Base-by-base conservation (phyloP, 139 green algal species). In the Chlorella sp. region DNA sequence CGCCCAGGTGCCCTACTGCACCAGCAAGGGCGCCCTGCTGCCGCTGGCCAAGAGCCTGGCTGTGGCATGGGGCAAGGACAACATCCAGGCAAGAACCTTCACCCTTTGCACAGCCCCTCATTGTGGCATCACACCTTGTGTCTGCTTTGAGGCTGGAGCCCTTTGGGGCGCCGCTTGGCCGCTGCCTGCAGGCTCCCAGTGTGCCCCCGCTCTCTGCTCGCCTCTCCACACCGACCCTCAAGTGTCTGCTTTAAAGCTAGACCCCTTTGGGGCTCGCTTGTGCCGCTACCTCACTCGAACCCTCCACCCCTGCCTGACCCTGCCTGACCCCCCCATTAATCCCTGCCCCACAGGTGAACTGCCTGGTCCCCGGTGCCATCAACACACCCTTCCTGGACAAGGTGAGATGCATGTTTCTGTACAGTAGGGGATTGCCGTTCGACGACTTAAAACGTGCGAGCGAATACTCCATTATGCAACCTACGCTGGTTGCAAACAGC, bases 41-140 rank as follows among this genome's bases (percentile, higher is more conserved):
- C 77, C 77, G 36, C 36, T 83, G 77, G 77, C 77, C 77, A 83
- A 83, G 40, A 37, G 22, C 77, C 77, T 83, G 77, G 77, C 77
- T n/a, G 77, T 83, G 77, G 77, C 77, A 1, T 83, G 77, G 77
- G 77, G 77, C 37, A 60, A 61, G 24, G 77, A 83, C 40, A 83
- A 64, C 37, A 64, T 60, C 24, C 37, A 60, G 77, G 77, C 26
- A 61, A 61, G 77, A 4, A 22, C 30, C 73, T 24, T n/a, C n/a
- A n/a, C n/a, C 28, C 28, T 28, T 40, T 37, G 28, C 14, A 36
- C 14, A 79, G 71, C 15, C 15, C 34, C 21, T 22, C 28, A 37
- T 22, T 7, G 34, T 57, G 5, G 48, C 48, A 57, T 57, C 48
- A 9, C 9, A 16, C 48, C 48, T 9, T 16, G 7, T 9, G 7